Conservation (phyloP, 2,329 filamentous ascomycete species). For the Exophiala lecanii-corni region DNA sequence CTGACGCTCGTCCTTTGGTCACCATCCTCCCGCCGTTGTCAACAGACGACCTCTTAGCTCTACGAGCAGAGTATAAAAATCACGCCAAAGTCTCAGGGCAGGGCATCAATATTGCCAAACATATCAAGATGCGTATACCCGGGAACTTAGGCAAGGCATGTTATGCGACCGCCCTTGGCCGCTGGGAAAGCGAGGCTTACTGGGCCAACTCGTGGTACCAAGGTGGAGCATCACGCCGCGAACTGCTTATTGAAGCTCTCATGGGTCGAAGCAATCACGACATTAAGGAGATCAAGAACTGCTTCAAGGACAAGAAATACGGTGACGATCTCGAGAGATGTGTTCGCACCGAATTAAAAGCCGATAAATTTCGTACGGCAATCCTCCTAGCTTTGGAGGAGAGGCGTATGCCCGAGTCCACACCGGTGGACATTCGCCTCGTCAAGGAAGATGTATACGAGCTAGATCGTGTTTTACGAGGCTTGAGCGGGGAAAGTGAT, state of each 20-base stretch:
- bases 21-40: constrained; percentile 79
- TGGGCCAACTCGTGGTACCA: constrained; percentile 99
- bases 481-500: constrained; percentile 77
- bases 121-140: constrained; percentile 42
- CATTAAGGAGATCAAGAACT: constrained; percentile 77
- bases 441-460: constrained; percentile 69
- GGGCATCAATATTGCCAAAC: constrained; percentile 49
- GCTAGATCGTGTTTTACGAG: constrained; percentile 64
- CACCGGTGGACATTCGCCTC: constrained; percentile 57
- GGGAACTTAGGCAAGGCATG: constrained; percentile 79
- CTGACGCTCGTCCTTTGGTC: constrained; percentile 67
- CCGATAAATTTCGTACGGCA: constrained; percentile 92
- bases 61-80: constrained; percentile 86
- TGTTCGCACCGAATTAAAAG: constrained; percentile 88
- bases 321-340: constrained; percentile 72
- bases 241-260: constrained; percentile 86
- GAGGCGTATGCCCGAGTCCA: constrained; percentile 74
- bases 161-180: constrained; percentile 82
- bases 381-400: constrained; percentile 80
- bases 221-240: constrained; percentile 73
- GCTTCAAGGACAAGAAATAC: constrained; percentile 91
- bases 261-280: constrained; percentile 90
- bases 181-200: constrained; percentile 90
- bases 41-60: constrained; percentile 79
- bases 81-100: constrained; percentile 63